These are phyloP conservation scores for Arachnopeziza araneosa DNA, from an alignment of 2,329 filamentous ascomycete species.

Conservation along the genomic window DNA sequence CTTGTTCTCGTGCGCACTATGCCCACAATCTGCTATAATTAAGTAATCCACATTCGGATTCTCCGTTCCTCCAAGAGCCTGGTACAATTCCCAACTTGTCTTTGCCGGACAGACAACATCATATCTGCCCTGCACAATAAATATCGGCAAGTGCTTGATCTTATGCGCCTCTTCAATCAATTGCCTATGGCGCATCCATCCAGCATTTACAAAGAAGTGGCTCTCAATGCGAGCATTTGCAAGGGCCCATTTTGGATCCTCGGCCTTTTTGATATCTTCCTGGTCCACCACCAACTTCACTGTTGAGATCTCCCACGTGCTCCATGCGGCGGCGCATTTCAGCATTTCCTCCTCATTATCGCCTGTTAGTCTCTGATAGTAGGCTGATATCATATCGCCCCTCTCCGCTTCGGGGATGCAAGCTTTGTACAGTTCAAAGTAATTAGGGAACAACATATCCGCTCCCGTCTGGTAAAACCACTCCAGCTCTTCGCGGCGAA, in stretches of 20 bases:
- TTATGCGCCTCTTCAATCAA: constrained; percentile 28
- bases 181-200: constrained; percentile 38
- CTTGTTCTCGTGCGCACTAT: constrained; percentile 25
- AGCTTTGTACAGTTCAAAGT: constrained; percentile 33
- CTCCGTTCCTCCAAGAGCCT: constrained; percentile 30
- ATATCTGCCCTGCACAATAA: constrained; percentile 41
- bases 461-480: constrained; percentile 32
- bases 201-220: constrained; percentile 39
- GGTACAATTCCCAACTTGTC: constrained; percentile 38
- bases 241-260: constrained; percentile 27
- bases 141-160: constrained; percentile 27
- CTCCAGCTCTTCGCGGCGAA: constrained; percentile 33
- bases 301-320: constrained; percentile 25
- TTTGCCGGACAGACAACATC: constrained; percentile 40
- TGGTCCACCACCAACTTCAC: constrained; percentile 25
- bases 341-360: constrained; percentile 25
- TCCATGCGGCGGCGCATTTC: constrained; percentile 28
- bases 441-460: constrained; percentile 35
- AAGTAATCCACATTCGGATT: constrained; percentile 26
- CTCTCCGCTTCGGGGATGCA: constrained; percentile 35
- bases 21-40: constrained; percentile 22
- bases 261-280: constrained; percentile 23
- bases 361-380: constrained; percentile 36
- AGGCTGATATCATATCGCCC: constrained; percentile 32
- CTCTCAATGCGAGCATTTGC: constrained; percentile 38